These are phyloP conservation scores for Starmerella geochares DNA, from an alignment of 805 yeast species.

Conservation along the genomic window DNA sequence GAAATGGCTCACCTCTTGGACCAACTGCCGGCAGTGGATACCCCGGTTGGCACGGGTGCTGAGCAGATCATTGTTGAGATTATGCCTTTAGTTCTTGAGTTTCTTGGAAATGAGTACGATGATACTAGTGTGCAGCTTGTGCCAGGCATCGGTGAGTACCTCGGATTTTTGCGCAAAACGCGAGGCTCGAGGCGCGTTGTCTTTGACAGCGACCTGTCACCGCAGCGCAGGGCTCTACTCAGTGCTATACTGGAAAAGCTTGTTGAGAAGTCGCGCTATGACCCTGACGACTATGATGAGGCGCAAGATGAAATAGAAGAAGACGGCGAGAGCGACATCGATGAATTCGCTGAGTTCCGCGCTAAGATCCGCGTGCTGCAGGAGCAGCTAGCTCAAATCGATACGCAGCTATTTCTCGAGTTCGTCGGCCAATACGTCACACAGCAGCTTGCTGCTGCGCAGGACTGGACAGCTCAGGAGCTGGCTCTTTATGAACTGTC, in stretches of 20 bases:
- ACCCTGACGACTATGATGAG: conserved; percentile 55
- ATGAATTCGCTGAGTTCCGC: conserved; percentile 61
- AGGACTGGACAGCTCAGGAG: conserved; percentile 69
- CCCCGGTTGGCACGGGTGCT: conserved; percentile 5
- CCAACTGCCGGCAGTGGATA: conserved; percentile 15
- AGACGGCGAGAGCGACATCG: conserved; percentile 19
- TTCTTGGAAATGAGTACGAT: conserved; percentile 73
- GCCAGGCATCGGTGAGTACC: conserved; percentile 65
- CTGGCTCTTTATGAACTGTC: conserved; percentile 75
- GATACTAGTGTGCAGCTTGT: conserved; percentile 78
- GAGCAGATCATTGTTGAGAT: conserved; percentile 46
- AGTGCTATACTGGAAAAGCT: conserved; percentile 52
- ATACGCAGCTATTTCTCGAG: conserved; percentile 40
- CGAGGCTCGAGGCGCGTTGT: conserved; percentile 36
- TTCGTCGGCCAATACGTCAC: conserved; percentile 12
- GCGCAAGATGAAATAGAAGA: conserved; percentile 21
- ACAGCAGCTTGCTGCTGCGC: conserved; percentile 6
- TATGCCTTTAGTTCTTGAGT: conserved; percentile 62
- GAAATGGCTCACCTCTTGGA: conserved; percentile 46
- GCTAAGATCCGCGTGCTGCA: conserved; percentile 65
- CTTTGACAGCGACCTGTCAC: conserved; percentile 27
- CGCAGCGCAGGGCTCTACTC: conserved; percentile 32
- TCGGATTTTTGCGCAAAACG: conserved; percentile 49
- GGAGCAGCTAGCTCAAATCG: conserved; percentile 61
- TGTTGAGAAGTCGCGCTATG: conserved; percentile 69